Evolutionary conservation across 2,329 filamentous ascomycete genomes (phyloP).

Genomic region (Balansia obtecta): DNA sequence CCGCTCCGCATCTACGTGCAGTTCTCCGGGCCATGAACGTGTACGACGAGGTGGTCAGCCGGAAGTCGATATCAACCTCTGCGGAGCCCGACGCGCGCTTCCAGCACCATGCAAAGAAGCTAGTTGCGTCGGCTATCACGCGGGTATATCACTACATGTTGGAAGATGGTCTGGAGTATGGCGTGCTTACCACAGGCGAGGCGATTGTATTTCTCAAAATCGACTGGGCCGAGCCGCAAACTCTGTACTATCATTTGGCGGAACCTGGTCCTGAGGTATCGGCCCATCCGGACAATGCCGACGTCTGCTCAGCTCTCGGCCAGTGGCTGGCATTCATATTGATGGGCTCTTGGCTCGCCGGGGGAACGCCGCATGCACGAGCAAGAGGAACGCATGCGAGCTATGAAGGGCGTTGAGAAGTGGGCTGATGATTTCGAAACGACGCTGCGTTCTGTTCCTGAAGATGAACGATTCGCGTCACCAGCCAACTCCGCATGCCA

Average conservation of each 20-base stretch:
- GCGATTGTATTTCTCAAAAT: conserved; percentile 30
- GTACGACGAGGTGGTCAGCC: conserved; percentile 24
- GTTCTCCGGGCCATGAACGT: conserved; percentile 30
- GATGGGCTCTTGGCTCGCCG: conserved; percentile 12
- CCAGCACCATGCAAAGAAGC: conserved; percentile 23
- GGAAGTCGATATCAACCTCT: conserved; percentile 14
- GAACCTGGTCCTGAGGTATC: conserved; percentile 15
- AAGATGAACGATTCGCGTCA: too few relatives aligned
- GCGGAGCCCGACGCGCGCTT: conserved; percentile 17
- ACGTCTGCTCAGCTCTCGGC: conserved; percentile 14
- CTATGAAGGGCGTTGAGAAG: too few relatives aligned
- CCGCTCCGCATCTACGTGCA: conserved; percentile 25
- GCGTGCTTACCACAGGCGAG: conserved; percentile 30
- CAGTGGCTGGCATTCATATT: conserved; percentile 18
- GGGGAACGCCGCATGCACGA: background rate
- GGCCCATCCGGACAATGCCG: conserved; percentile 11
- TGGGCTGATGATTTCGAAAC: too few relatives aligned
- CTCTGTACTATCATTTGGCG: conserved; percentile 20
- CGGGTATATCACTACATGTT: conserved; percentile 40
- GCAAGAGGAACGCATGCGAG: background rate
- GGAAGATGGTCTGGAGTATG: conserved; percentile 28
- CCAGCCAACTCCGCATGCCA: too few relatives aligned
- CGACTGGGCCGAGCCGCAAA: conserved; percentile 14
- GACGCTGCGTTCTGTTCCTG: too few relatives aligned
- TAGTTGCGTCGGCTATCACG: conserved; percentile 29